Percentiles rank a stretch among this genome's conserved stretches.
phyloP scores from a whole-genome alignment of 1,284 basidiomycete species.

The Agroathelia rolfsii region DNA sequence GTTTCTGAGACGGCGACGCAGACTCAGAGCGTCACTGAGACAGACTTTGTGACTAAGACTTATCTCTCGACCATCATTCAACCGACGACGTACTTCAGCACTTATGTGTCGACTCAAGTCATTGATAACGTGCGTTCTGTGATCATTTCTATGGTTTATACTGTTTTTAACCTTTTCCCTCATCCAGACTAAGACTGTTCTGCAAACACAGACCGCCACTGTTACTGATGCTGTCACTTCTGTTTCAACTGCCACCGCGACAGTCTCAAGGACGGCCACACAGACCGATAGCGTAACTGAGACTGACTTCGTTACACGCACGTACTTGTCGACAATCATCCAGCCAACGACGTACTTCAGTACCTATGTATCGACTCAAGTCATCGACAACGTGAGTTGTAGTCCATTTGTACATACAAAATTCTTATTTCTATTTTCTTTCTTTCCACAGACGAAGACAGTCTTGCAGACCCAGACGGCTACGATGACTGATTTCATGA shows the following conservation, averaged over 20 bases:
- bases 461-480: slow-evolving; percentile 35
- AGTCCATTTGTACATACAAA: slow-evolving; percentile 1
- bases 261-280: slow-evolving; percentile 32
- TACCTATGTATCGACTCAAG: slow-evolving; percentile 42
- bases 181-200: slow-evolving; percentile 40
- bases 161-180: slow-evolving; percentile 20
- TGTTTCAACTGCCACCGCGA: slow-evolving; percentile 30
- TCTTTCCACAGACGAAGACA: slow-evolving; percentile 37
- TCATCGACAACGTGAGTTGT: slow-evolving; percentile 46
- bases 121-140: slow-evolving; percentile 38
- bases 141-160: slow-evolving; percentile 39
- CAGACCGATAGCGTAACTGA: slow-evolving; percentile 30
- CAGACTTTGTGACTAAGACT: slow-evolving; percentile 33
- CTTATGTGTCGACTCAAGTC: slow-evolving; percentile 55
- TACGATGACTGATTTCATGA: slow-evolving; percentile 34
- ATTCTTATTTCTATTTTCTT: background rate
- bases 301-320: background rate
- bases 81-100: slow-evolving; percentile 47
- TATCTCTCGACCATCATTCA: slow-evolving; percentile 42
- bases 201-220: slow-evolving; percentile 44
- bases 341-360: slow-evolving; percentile 47
- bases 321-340: slow-evolving; percentile 28
- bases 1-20: slow-evolving; percentile 19
- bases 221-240: slow-evolving; percentile 37
- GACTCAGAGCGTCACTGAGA: slow-evolving; percentile 28